Base-by-base conservation (phyloP, 2,329 filamentous ascomycete species). In the Plenodomus biglobosus region DNA sequence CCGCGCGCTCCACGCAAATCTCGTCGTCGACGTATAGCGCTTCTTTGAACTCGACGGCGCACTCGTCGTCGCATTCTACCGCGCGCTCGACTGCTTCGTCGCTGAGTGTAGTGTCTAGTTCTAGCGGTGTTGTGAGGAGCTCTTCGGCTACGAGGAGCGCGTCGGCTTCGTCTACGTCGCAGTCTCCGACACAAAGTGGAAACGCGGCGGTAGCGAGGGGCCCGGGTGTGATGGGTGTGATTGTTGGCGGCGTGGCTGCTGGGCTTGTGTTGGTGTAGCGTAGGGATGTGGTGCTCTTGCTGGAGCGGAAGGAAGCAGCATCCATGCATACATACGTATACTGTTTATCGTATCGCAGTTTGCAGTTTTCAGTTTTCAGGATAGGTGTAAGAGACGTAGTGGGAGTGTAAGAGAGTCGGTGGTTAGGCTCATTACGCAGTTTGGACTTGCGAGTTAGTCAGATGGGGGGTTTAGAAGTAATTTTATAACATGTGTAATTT, bases 241-340 rank as follows among this genome's bases (percentile, higher is more conserved):
- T 65, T 8, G 53, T 48, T 22, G 62, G 59, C 37, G 61, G 59
- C 19, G 11, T 65, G 32, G 40, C 58, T 24, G 62, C 58, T 44
- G 61, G 61, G 35, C 43, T 60, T 50, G 59, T 48, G 11, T 42
- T 64, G 42, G 37, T 56, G 24, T 52, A 50, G 22, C 22, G 22
- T 24, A 24, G 22, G 22, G 10, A 24, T 10, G 22, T 24, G 22
- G 10, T 24, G 10, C 10, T 24, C 5, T 24, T 5, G 22, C 5
- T 5, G 10, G 22, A 24, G n/a, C 17, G 19, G 32, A 42, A 21
- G 30, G 15, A n/a, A 6, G 18, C 8, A 24, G 22, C 22, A 24
- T 24, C 5, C 22, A 24, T 24, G n/a, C n/a, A n/a, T n/a, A n/a
- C n/a, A n/a, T n/a, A n/a, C n/a, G n/a, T n/a, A n/a, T n/a, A n/a